Base-by-base conservation (phyloP, 495 filamentous ascomycete species). In the Annulohypoxylon bovei region DNA sequence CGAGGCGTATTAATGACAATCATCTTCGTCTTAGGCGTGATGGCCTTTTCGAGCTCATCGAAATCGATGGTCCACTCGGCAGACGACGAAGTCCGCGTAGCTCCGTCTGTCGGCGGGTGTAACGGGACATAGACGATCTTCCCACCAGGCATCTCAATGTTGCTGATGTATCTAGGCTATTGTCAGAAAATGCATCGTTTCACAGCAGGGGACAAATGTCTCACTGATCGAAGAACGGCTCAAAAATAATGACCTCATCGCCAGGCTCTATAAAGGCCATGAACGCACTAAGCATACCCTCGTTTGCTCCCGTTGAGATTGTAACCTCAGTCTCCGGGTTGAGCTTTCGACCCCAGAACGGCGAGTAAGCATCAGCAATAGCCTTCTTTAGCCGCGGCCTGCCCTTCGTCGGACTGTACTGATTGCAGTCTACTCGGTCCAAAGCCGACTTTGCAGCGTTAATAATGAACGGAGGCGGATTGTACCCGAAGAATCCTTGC, bases 401-500 rank as follows among this genome's bases (percentile, higher is more conserved):
- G 55, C 95, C 95, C 85, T 92, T 93, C 1, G 95, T 98, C 3
- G 95, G 95, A 12, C 94, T 93, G 81, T 99, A 99, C 82, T 99
- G 95, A 78, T 99, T 99, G 84, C 95, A 97, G 55, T 98, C 95
- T 5, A 99, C 95, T n/a, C 88, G 85, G 76, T 97, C 89, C 22
- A 99, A 85, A 37, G 94, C 94, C 18, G 88, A 83, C 78, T 96
- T 97, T 50, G 95, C 95, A 23, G 95, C 95, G 70, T 97, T 87
- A 58, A 97, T 82, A 56, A 97, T 93, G 78, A 97, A 99, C 12
- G 89, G 79, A 1, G 95, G 95, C 44, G 95, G 95, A 75, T 99
- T 99, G 78, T 99, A 99, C 28, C 95, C 95, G 80, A 95, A 97
- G 84, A 96, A 97, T n/a, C 94, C 94, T 80, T 97, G 94, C 54